These are phyloP conservation scores for Heliosperma pusillum DNA, from an alignment of 148 eudicot genomes.

Conservation along the genomic window DNA sequence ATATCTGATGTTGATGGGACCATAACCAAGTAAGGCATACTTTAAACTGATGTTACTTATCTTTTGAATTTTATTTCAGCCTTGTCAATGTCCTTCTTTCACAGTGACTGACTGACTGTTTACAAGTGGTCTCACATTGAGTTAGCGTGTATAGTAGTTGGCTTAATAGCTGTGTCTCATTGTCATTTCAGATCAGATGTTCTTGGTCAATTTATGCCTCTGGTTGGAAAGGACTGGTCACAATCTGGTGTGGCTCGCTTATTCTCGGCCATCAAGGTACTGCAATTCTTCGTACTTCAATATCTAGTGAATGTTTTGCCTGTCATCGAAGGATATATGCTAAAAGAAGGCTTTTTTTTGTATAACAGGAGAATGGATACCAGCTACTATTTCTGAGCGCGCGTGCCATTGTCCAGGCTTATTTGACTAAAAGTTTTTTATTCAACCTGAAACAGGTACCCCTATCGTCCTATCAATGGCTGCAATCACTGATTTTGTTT, in stretches of 20 bases:
- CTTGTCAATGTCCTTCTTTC: background rate
- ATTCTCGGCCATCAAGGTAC: constrained; percentile 95
- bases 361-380: constrained; percentile 87
- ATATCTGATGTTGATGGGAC: constrained; percentile 99
- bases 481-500: background rate
- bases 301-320: constrained; percentile 5
- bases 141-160: background rate
- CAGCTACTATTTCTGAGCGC: constrained; percentile 95
- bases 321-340: constrained; percentile 14
- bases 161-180: constrained; percentile 4
- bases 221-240: constrained; percentile 99
- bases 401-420: constrained; percentile 98
- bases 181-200: constrained; percentile 77
- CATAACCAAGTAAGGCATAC: constrained; percentile 71
- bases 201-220: constrained; percentile 99
- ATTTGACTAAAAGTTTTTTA: constrained; percentile 83
- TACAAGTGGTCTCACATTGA: background rate
- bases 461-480: background rate
- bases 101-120: background rate
- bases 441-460: constrained; percentile 90
- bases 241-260: constrained; percentile 94
- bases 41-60: background rate
- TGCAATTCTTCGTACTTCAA: background rate
- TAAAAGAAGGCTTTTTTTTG: constrained; percentile 16
- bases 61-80: constrained; percentile 6